Conservation (phyloP, 2,329 filamentous ascomycete genomes). For the Pseudocercospora cruenta region DNA sequence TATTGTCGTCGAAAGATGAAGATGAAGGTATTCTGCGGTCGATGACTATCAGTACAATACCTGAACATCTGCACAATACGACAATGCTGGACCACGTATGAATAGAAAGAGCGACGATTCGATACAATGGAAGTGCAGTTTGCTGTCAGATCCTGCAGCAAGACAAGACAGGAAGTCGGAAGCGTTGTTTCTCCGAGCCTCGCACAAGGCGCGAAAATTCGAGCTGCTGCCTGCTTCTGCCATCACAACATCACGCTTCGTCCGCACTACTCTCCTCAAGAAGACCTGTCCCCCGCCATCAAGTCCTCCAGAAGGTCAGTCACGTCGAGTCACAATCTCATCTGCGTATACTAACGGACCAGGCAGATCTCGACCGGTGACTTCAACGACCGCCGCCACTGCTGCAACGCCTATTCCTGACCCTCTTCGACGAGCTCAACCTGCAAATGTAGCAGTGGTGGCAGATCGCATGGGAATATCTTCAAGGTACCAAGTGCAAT, state of each 20-base stretch:
- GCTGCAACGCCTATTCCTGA: not conserved
- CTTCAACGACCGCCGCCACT: too few relatives aligned
- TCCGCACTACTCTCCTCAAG: not conserved
- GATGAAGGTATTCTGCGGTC: not conserved
- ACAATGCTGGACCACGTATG: not conserved
- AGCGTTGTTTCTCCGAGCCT: not conserved
- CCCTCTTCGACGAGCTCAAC: not conserved
- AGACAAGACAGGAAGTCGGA: not conserved
- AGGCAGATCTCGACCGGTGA: too few relatives aligned
- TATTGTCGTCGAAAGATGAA: not conserved
- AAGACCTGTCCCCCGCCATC: too few relatives aligned
- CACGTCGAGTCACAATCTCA: not conserved
- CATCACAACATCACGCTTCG: not conserved
- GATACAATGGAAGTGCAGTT: not conserved
- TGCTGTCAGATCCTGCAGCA: not conserved
- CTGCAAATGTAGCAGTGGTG: not conserved
- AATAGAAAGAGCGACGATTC: not conserved
- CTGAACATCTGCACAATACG: not conserved
- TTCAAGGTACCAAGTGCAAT: not conserved
- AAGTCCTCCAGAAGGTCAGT: too few relatives aligned
- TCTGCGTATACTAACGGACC: too few relatives aligned
- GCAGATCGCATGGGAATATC: not conserved
- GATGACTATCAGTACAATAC: not conserved
- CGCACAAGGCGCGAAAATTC: not conserved
- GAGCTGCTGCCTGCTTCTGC: not conserved